phyloP scores from a whole-genome alignment of 768 basidiomycete genomes.

The Podaxis carcinomalis region DNA sequence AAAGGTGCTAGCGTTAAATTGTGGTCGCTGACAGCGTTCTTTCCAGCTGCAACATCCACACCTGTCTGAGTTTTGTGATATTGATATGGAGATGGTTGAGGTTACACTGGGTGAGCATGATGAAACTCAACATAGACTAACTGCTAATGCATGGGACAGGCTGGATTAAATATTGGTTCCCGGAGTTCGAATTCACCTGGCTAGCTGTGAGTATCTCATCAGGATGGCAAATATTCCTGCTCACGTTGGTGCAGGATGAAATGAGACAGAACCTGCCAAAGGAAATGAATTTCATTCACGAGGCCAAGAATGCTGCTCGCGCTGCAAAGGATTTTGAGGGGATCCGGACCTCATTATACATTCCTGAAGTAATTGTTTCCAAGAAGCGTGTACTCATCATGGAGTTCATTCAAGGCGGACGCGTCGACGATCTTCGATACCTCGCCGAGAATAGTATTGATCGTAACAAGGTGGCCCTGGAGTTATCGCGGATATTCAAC shows the following conservation, averaged over 20 bases:
- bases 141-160: conserved; percentile 30
- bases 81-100: conserved; percentile 87
- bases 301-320: conserved; percentile 80
- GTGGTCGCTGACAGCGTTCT: conserved; percentile 5
- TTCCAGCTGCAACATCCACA: conserved; percentile 85
- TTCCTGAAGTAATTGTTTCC: conserved; percentile 78
- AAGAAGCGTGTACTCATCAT: conserved; percentile 86
- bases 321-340: conserved; percentile 66
- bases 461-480: conserved; percentile 88
- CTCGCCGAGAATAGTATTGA: conserved; percentile 81
- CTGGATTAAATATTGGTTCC: conserved; percentile 91
- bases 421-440: conserved; percentile 85
- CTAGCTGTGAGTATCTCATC: conserved; percentile 47
- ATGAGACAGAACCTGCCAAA: conserved; percentile 90
- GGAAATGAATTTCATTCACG: conserved; percentile 93
- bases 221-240: conserved; percentile 15
- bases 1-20: neutral
- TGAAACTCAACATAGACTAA: neutral
- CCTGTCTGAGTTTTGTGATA: conserved; percentile 84
- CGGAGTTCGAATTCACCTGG: conserved; percentile 95
- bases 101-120: conserved; percentile 53
- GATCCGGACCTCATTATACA: conserved; percentile 77
- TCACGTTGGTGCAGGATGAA: conserved; percentile 61
- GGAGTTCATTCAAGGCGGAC: conserved; percentile 89
- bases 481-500: conserved; percentile 86